Percentiles rank a stretch among this genome's conserved stretches.
Evolutionary conservation across 352 stramenopile genomes (phyloP).

Genomic region (Nothophytophthora sp.): DNA sequence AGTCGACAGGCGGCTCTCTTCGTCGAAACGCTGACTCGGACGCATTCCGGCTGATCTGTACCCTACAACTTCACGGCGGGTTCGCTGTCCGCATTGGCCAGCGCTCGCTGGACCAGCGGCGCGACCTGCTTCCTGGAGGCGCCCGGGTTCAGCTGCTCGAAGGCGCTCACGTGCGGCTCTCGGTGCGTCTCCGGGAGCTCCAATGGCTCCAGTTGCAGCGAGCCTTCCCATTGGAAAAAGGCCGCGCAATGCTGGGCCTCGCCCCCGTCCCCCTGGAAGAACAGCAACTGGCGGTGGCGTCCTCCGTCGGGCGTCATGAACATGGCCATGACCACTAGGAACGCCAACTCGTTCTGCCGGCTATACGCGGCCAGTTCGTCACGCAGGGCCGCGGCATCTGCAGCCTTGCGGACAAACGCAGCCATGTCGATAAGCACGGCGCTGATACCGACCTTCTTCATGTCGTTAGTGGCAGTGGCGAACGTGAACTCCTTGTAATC

Average conservation of each 20-base stretch:
- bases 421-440: slow-evolving; percentile 60
- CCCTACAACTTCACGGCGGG: slow-evolving; percentile 14
- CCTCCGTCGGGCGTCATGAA: slow-evolving; percentile 40
- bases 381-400: slow-evolving; percentile 25
- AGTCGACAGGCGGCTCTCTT: no score
- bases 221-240: slow-evolving; percentile 38
- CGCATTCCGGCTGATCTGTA: no score
- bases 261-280: slow-evolving; percentile 44
- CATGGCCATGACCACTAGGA: slow-evolving; percentile 78
- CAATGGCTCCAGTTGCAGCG: slow-evolving; percentile 43
- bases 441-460: slow-evolving; percentile 53
- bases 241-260: slow-evolving; percentile 31
- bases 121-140: slow-evolving; percentile 81
- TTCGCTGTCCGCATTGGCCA: no score
- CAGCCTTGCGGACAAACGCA: slow-evolving; percentile 48
- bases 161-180: slow-evolving; percentile 37
- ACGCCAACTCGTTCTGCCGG: slow-evolving; percentile 46
- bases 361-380: slow-evolving; percentile 37
- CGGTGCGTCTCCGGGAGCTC: slow-evolving; percentile 30
- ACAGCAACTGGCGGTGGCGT: slow-evolving; percentile 59
- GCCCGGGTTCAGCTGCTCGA: slow-evolving; percentile 58
- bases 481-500: slow-evolving; percentile 83
- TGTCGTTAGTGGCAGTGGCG: background rate
- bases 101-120: slow-evolving; percentile 56
- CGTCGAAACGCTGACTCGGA: no score